Percentiles rank a stretch among this genome's conserved stretches.
These are phyloP conservation scores for Coriaria nepalensis DNA, from an alignment of 306 rosid genomes.

Conservation along the genomic window DNA sequence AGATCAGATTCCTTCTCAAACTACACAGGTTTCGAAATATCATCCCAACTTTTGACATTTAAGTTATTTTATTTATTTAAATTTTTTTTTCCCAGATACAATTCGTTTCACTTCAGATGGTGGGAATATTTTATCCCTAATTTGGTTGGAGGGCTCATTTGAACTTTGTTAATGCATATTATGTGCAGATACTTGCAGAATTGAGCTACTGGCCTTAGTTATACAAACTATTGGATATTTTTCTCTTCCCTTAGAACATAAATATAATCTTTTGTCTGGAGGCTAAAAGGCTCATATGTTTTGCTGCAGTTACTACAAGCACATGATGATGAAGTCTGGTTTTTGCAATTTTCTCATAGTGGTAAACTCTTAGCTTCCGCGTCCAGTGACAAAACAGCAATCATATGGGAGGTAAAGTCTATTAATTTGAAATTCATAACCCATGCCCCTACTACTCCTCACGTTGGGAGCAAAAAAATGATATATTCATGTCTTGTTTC, in stretches of 20 bases:
- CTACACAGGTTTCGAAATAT: slow-evolving; percentile 61
- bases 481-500: too few relatives aligned
- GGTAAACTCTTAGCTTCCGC: slow-evolving; percentile 92
- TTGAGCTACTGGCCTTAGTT: too few relatives aligned
- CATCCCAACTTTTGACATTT: slow-evolving; percentile 8
- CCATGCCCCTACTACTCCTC: slow-evolving; percentile 1
- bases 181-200: too few relatives aligned
- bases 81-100: too few relatives aligned
- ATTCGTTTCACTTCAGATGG: too few relatives aligned
- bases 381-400: slow-evolving; percentile 68
- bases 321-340: slow-evolving; percentile 88
- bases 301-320: slow-evolving; percentile 52
- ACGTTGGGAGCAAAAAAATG: not conserved
- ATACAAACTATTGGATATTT: too few relatives aligned
- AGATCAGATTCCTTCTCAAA: slow-evolving; percentile 79
- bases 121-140: too few relatives aligned
- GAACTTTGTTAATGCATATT: too few relatives aligned
- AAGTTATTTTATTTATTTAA: not conserved
- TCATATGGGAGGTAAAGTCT: slow-evolving; percentile 86
- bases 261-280: not conserved
- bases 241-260: slow-evolving; percentile 1
- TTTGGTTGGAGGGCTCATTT: too few relatives aligned
- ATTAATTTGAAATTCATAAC: slow-evolving; percentile 6
- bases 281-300: too few relatives aligned
- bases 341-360: slow-evolving; percentile 78